These are phyloP conservation scores for Clathrospora elynae DNA, from an alignment of 2,329 filamentous ascomycete species.

Conservation along the genomic window DNA sequence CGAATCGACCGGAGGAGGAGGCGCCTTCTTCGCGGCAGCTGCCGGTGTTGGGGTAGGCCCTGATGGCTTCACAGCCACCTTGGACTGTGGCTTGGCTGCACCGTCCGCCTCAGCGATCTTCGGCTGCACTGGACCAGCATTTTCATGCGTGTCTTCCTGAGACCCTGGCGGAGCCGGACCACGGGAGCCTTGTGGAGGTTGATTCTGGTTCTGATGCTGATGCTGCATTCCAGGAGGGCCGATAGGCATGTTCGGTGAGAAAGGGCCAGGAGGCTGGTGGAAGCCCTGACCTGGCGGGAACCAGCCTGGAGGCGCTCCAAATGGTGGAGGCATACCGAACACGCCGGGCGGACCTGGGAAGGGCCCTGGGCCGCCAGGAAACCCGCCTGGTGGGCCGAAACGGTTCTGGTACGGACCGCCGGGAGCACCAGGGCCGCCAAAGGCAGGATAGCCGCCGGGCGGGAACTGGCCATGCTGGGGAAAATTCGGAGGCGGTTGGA, in stretches of 20 bases:
- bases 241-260: constrained; percentile 64
- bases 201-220: constrained; percentile 48
- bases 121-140: constrained; percentile 34
- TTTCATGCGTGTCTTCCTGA: constrained; percentile 35
- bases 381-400: constrained; percentile 55
- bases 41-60: constrained; percentile 46
- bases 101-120: constrained; percentile 54
- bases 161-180: constrained; percentile 40
- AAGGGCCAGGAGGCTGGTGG: constrained; percentile 68
- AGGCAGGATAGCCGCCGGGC: constrained; percentile 49
- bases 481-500: constrained; percentile 49
- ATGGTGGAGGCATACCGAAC: constrained; percentile 72
- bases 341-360: constrained; percentile 60
- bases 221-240: constrained; percentile 59
- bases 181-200: constrained; percentile 47
- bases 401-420: constrained; percentile 47
- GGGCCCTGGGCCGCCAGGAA: constrained; percentile 50
- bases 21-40: constrained; percentile 55
- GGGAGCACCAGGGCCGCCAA: constrained; percentile 48
- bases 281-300: constrained; percentile 79
- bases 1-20: constrained; percentile 69
- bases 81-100: constrained; percentile 60
- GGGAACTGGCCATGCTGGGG: constrained; percentile 51
- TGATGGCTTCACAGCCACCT: constrained; percentile 53
- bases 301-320: constrained; percentile 74